phyloP scores from a whole-genome alignment of 2,329 filamentous ascomycete genomes.

The Massarina eburnea region DNA sequence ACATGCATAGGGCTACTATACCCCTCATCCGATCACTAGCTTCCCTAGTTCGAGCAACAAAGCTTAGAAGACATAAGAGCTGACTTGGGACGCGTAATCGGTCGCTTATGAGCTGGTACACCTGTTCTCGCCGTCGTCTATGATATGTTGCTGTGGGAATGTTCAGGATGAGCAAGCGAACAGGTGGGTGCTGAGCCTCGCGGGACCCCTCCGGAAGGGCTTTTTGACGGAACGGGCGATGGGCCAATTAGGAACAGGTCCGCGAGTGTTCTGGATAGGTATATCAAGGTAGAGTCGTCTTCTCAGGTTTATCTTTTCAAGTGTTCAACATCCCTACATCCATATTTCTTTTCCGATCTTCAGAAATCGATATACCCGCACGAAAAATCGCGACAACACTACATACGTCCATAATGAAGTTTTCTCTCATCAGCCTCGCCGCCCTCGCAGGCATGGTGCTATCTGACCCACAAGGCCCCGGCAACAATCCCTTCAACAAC shows the following conservation, averaged over 20 bases:
- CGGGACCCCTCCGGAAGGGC: constrained; percentile 4
- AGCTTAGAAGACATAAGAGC: background rate
- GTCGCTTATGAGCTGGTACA: background rate
- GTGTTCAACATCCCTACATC: background rate
- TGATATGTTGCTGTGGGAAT: background rate
- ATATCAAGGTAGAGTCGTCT: background rate
- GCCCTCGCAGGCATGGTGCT: constrained; percentile 3
- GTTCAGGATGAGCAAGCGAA: background rate
- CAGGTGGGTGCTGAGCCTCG: background rate
- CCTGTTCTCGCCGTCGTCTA: background rate
- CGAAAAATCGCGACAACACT: background rate
- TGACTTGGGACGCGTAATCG: background rate
- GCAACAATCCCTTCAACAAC: background rate
- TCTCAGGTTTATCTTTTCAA: background rate
- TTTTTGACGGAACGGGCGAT: background rate
- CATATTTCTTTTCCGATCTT: background rate
- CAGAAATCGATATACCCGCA: background rate
- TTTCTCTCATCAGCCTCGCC: constrained; percentile 7
- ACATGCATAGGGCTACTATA: constrained; percentile 1
- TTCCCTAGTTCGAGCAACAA: background rate
- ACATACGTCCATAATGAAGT: constrained; percentile 5
- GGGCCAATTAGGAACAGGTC: constrained; percentile 1
- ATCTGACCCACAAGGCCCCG: background rate
- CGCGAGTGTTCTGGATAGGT: constrained; percentile 3
- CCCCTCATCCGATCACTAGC: background rate